Evolutionary conservation across 176 grass and related monocot genomes (phyloP), one percentile per base, ranked within the genome.

Genomic region (Saccharum officinarum): DNA sequence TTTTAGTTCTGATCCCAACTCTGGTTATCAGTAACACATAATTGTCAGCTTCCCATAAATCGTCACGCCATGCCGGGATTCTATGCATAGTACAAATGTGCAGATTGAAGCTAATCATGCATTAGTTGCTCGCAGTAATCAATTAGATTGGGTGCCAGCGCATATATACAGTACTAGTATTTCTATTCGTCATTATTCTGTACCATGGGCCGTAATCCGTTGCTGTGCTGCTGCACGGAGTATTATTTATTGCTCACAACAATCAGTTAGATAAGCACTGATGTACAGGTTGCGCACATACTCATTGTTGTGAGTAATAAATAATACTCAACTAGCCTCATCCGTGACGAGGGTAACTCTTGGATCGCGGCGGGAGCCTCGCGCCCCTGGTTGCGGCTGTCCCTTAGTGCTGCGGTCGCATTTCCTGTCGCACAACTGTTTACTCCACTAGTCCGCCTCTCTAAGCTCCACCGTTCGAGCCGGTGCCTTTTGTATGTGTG

Each of bases 91-190:
- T 49, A 72, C 2, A 54, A 78, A 63, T 78, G 54, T 49, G 66
- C 15, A 63, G 30, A 77, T 60, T 70, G 10, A 73, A 46, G 38
- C 50, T 5, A 62, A 83, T 88, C 65, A 64, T 72, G 2, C 50
- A 20, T 20, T 49, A 46, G 14, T 28, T 78, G 28, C 40, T 71
- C 20, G 6, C 13, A n/a, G 31, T 33, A 78, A 71, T 52, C 40
- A n/a, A 12, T 63, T 62, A 3, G 57, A 10, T 60, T 2, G 69
- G 64, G n/a, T 11, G 28, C 28, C 26, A 57, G 45, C 59, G 1
- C 17, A 73, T n/a, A 17, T 60, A 18, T n/a, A 61, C 8, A 57
- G 54, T 57, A 9, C 54, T 22, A 57, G 47, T 7, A 49, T 41
- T 65, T 9, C 69, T 42, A 28, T 67, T 4, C n/a, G 4, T 57